Base-by-base conservation (phyloP, 225 moss, liverwort and hornwort genomes). In the Asterella californica region DNA sequence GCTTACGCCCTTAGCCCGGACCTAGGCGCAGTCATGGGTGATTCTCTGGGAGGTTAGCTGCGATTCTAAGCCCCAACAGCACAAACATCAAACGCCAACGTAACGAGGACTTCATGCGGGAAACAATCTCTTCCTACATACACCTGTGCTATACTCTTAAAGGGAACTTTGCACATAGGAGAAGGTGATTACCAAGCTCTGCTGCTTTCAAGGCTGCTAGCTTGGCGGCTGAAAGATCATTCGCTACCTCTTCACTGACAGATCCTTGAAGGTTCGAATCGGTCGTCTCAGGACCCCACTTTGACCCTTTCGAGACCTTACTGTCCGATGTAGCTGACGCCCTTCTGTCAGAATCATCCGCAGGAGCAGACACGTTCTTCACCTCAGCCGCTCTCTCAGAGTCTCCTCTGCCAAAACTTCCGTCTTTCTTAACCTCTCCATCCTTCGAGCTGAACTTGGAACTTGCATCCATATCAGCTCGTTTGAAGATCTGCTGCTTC, bases 161-260 rank as follows among this genome's bases (percentile, higher is more conserved):
- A 1, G 10, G 17, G 12, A 17, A 52, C 64, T 14, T 9, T 19
- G 64, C 17, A 2, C 0, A 38, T 5, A 38, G 15, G 2, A 55
- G 24, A 30, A 9, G 38, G n/a, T 24, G 79, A 90, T 89, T 82
- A 99, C 97, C 97, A 64, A 99, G 88, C 87, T 99, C 99, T 55
- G 95, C 95, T 81, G 95, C 99, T 89, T 93, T 90, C 77, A 95
- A 83, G 22, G 99, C 99, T 76, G 95, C 99, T 53, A 95, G 80
- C 86, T 95, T 99, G 54, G 99, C 99, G 79, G 95, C 94, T 79
- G 88, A 87, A 52, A 94, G 88, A 84, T 99, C 99, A 79, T 85
- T 90, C 27, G 86, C 87, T 78, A 95, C 81, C 82, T 93, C 97
- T 71, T 82, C 86, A 80, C 79, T 73, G 37, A 84, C 85, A 53